Evolutionary conservation across 163 green algal species (phyloP).

Genomic region (Scenedesmus sp.): DNA sequence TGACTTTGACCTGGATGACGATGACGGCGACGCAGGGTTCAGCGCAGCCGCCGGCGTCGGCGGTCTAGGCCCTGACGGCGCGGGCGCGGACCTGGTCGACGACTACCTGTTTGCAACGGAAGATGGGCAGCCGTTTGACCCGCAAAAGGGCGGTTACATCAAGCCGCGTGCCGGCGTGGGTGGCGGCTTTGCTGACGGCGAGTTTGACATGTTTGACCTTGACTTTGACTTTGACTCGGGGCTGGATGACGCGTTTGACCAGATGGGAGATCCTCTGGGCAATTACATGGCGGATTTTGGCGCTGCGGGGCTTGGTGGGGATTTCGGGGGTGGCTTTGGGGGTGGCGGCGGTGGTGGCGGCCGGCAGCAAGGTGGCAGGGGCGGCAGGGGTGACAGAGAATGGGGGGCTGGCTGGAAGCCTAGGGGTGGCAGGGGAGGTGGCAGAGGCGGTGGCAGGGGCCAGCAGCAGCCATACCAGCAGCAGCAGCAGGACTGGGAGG

Average conservation of each 20-base stretch:
- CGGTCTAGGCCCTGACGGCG: neutral
- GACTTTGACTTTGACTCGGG: slow-evolving; percentile 45
- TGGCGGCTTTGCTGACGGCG: neutral
- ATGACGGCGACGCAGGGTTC: neutral
- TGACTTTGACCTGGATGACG: slow-evolving; percentile 19
- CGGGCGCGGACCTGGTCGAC: neutral
- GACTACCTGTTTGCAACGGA: slow-evolving; percentile 16
- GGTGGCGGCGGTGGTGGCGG: neutral
- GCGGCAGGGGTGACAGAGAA: neutral
- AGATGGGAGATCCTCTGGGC: slow-evolving; percentile 26
- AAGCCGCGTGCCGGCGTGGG: slow-evolving; percentile 1
- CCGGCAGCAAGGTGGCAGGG: neutral
- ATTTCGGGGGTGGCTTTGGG: neutral
- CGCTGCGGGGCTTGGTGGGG: neutral
- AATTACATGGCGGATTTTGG: slow-evolving; percentile 41
- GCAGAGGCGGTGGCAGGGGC: neutral
- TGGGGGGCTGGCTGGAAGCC: slow-evolving; percentile 34
- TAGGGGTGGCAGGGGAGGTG: neutral
- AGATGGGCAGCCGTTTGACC: slow-evolving; percentile 40
- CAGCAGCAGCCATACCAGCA: neutral
- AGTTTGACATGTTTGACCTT: slow-evolving; percentile 49
- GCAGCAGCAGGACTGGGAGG: slow-evolving; percentile 1
- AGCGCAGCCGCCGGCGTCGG: neutral
- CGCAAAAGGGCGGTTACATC: slow-evolving; percentile 39
- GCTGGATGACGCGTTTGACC: slow-evolving; percentile 41